Base-by-base conservation (phyloP, 352 stramenopile species). In the Pythium brachiatum region DNA sequence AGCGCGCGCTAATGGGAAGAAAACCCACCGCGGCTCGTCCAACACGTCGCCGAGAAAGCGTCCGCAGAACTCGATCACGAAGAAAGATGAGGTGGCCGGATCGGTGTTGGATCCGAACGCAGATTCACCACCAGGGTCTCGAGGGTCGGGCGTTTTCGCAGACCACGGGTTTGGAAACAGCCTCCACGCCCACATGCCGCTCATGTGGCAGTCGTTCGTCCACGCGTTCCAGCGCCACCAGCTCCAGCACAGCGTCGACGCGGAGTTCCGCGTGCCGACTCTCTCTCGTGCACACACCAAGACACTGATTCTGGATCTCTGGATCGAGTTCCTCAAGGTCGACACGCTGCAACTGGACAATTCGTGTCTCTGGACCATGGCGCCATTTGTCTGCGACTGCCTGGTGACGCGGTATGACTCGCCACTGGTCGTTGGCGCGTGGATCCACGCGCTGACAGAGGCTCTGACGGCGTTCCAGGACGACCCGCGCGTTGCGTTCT, bases 371-470 rank as follows among this genome's bases (percentile, higher is more conserved):
- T 81, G 62, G 54, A 78, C 74, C 8, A 66, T 92, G 16, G 74
- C 74, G 6, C 79, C 82, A 13, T 92, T 90, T 29, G 81, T 87
- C 3, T 90, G 81, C 54, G 81, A 92, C 64, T 92, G 88, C 34
- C 72, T 92, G 16, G 53, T 85, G 27, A 72, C 60, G 7, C 71
- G 79, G 2, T 90, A 89, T 55, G 73, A 90, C 29, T 66, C 71
- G 7, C 68, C 70, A 0, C 59, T 62, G 13, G 74, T 81, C 12
- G 79, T 90, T 2, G 78, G 81, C 41, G 75, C 62, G 29, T 83
- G 83, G 52, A 66, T 92, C 8, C 62, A 79, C 16, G 74, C 73
- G 48, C 60, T 92, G n/a, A 39, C 86, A 11, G 67, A 81, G 27
- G 76, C 70, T 0, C 34, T 88, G n/a, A 15, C 75, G 0, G 43